Evolutionary conservation across 768 basidiomycete species (phyloP).

Genomic region (Suillus subluteus): DNA sequence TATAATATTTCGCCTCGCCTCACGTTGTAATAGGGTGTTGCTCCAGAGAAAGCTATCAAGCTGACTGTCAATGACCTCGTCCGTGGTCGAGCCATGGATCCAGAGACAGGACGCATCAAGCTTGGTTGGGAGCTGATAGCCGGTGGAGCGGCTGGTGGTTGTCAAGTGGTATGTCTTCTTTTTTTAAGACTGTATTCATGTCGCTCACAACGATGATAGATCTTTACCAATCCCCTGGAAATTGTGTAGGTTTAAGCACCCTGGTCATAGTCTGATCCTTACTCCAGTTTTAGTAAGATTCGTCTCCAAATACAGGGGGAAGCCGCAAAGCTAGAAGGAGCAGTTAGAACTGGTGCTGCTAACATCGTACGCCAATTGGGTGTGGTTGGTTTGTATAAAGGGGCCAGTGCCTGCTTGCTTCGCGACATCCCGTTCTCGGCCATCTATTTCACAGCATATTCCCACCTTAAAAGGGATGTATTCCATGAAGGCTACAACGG

Average conservation of each 20-base stretch:
- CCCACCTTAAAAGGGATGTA: conserved; percentile 88
- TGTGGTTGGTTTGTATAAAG: conserved; percentile 90
- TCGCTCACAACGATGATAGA: conserved; percentile 45
- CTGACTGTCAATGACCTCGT: conserved; percentile 95
- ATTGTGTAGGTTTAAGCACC: conserved; percentile 68
- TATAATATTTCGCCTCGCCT: conserved; percentile 15
- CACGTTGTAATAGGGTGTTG: conserved; percentile 68
- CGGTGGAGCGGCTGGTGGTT: conserved; percentile 92
- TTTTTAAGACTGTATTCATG: conserved; percentile 11
- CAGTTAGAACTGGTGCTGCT: conserved; percentile 79
- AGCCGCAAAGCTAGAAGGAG: conserved; percentile 84
- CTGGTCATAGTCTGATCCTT: conserved; percentile 7
- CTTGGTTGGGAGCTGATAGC: conserved; percentile 91
- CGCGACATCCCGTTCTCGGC: conserved; percentile 98
- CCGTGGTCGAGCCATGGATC: conserved; percentile 82
- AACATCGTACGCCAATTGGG: conserved; percentile 95
- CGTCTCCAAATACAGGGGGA: conserved; percentile 96
- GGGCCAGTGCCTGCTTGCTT: conserved; percentile 89
- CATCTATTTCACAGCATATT: conserved; percentile 88
- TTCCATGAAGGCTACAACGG: conserved; percentile 97
- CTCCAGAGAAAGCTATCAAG: conserved; percentile 98
- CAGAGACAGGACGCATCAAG: conserved; percentile 93
- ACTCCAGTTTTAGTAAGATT: conserved; percentile 68
- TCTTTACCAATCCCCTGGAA: conserved; percentile 97
- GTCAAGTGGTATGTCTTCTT: conserved; percentile 84